Conservation (phyloP, 129 eudicot genomes). For the Escallonia herrerae region DNA sequence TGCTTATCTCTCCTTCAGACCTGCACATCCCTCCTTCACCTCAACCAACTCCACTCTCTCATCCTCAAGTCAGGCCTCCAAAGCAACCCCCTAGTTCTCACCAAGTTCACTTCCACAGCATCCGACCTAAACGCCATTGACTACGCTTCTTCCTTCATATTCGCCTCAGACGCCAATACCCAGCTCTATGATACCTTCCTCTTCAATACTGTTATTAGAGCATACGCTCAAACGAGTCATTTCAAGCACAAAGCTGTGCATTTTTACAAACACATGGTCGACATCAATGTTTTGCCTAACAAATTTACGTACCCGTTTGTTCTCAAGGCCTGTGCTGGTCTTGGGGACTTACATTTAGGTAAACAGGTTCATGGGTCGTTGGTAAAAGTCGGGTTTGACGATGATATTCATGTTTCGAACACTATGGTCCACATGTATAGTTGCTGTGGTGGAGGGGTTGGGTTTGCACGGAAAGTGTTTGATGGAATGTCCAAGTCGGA, state of each 20-base stretch:
- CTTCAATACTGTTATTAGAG: slow-evolving; percentile 70
- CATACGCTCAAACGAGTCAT: slow-evolving; percentile 43
- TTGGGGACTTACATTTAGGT: slow-evolving; percentile 39
- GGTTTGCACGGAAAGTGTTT: slow-evolving; percentile 48
- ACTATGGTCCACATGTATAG: slow-evolving; percentile 71
- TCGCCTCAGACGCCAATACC: slow-evolving; percentile 33
- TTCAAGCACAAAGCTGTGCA: slow-evolving; percentile 23
- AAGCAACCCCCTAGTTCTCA: slow-evolving; percentile 69
- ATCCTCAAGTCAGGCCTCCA: slow-evolving; percentile 62
- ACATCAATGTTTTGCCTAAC: slow-evolving; percentile 45
- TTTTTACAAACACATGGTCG: slow-evolving; percentile 44
- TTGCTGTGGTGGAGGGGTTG: slow-evolving; percentile 39
- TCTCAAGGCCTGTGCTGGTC: slow-evolving; percentile 76
- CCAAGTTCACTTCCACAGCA: slow-evolving; percentile 61
- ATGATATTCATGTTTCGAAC: slow-evolving; percentile 55
- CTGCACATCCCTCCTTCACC: slow-evolving; percentile 51
- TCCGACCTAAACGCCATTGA: slow-evolving; percentile 42
- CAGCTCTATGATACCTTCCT: slow-evolving; percentile 61
- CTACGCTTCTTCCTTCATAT: slow-evolving; percentile 55
- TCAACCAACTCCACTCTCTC: slow-evolving; percentile 51
- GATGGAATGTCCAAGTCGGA: slow-evolving; percentile 51
- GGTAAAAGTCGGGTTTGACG: slow-evolving; percentile 56
- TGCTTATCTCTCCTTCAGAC: slow-evolving; percentile 51
- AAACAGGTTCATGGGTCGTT: slow-evolving; percentile 52
- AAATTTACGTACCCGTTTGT: slow-evolving; percentile 80